phyloP scores from a whole-genome alignment of 129 eudicot genomes.

The Artemisia argyi region DNA sequence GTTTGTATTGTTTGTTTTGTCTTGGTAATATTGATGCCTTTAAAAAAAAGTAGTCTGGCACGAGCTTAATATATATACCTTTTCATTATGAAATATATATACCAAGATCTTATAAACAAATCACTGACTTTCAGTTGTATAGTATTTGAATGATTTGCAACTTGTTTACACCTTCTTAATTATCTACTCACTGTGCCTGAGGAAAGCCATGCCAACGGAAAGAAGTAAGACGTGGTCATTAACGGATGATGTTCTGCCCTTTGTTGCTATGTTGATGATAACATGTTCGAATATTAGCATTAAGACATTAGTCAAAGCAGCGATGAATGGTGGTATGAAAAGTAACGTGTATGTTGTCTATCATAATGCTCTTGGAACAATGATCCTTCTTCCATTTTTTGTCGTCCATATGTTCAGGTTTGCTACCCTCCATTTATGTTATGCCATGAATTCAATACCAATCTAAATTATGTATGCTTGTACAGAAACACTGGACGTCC shows the following conservation, averaged over 20 bases:
- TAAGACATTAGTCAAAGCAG: conserved; percentile 40
- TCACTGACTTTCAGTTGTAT: too few relatives aligned
- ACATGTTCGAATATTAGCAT: conserved; percentile 30
- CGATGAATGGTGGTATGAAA: conserved; percentile 42
- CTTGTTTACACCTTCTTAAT: neutral
- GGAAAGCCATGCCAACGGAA: conserved; percentile 8
- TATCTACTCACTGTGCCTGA: neutral
- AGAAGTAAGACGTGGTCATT: conserved; percentile 14
- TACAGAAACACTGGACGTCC: conserved; percentile 32
- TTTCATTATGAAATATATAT: too few relatives aligned
- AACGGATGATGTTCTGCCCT: conserved; percentile 23
- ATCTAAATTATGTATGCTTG: neutral
- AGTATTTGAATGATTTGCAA: neutral
- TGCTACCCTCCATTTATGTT: neutral
- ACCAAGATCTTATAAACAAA: too few relatives aligned
- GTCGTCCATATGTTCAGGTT: conserved; percentile 37
- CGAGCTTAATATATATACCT: too few relatives aligned
- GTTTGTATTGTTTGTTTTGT: too few relatives aligned
- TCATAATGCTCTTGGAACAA: conserved; percentile 36
- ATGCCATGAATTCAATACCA: neutral
- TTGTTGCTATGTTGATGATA: conserved; percentile 34
- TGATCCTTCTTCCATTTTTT: conserved; percentile 46
- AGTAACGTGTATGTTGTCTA: conserved; percentile 45
- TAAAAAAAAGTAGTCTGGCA: too few relatives aligned
- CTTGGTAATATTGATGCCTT: too few relatives aligned